Percentiles rank a stretch among this genome's conserved stretches.
phyloP scores from a whole-genome alignment of 2,329 filamentous ascomycete species.

The Hansfordia pulvinata region DNA sequence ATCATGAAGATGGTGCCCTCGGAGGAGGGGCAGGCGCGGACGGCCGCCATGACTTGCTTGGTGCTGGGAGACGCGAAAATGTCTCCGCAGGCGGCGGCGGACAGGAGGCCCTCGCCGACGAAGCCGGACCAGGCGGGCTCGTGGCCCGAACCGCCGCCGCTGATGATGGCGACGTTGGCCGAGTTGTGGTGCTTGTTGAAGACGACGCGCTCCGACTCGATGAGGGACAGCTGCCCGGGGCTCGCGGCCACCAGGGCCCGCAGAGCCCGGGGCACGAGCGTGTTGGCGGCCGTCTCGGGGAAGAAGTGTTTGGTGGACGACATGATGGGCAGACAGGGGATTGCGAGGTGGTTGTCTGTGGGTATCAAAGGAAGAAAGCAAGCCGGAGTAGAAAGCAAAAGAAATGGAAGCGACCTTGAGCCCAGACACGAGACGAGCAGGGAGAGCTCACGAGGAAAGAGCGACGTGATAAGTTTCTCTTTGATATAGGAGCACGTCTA shows the following conservation, averaged over 20 bases:
- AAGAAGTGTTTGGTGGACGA: no score
- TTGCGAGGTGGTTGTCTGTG: no score
- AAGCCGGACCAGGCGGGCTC: conserved; percentile 61
- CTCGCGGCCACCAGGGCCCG: conserved; percentile 10
- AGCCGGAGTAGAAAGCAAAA: no score
- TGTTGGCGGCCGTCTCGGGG: no score
- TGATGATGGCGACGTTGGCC: conserved; percentile 38
- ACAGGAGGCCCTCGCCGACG: conserved; percentile 54
- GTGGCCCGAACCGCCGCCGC: conserved; percentile 60
- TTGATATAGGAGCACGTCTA: no score
- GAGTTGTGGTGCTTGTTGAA: conserved; percentile 15
- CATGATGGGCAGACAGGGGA: no score
- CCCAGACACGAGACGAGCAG: no score
- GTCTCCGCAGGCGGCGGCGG: conserved; percentile 57
- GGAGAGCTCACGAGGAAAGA: no score
- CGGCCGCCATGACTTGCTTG: conserved; percentile 54
- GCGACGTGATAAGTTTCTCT: no score
- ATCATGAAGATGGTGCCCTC: conserved; percentile 58
- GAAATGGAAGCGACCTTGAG: no score
- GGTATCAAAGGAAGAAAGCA: no score
- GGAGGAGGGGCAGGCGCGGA: conserved; percentile 45
- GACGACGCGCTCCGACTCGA: conserved; percentile 26
- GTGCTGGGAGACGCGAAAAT: conserved; percentile 67
- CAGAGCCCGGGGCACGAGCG: conserved; percentile 11
- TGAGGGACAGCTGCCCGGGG: conserved; percentile 25